Percentiles rank a stretch among this genome's conserved stretches.
Conservation (phyloP, 352 stramenopile species). For the Globisporangium mamillatum region DNA sequence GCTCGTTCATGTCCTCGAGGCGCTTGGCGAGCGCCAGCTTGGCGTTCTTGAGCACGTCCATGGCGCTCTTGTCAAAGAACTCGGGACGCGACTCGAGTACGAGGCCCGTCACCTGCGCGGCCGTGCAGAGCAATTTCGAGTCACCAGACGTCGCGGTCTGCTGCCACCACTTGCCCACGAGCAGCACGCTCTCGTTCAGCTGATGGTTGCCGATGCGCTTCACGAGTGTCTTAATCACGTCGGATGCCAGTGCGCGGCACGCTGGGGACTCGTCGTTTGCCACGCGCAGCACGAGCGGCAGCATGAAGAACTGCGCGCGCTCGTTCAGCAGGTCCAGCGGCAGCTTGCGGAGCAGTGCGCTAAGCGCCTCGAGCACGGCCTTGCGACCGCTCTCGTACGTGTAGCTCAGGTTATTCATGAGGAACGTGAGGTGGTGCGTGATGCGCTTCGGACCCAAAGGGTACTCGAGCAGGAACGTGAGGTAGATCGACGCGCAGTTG, state of each 20-base stretch:
- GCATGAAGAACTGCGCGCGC: constrained; percentile 92
- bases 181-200: constrained; percentile 86
- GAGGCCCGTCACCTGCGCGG: constrained; percentile 72
- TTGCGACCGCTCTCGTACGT: constrained; percentile 92
- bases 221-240: constrained; percentile 84
- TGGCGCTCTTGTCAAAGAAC: constrained; percentile 64
- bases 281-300: constrained; percentile 95
- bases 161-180: constrained; percentile 88
- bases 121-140: constrained; percentile 63
- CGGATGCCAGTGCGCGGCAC: constrained; percentile 83
- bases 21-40: constrained; percentile 33
- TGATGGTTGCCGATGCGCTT: constrained; percentile 88
- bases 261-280: constrained; percentile 93
- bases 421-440: constrained; percentile 92
- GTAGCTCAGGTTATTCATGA: constrained; percentile 95
- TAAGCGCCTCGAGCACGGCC: constrained; percentile 89
- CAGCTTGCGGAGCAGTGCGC: constrained; percentile 90
- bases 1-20: constrained; percentile 36
- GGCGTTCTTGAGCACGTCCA: constrained; percentile 41
- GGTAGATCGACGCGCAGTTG: constrained; percentile 78
- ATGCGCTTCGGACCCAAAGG: constrained; percentile 92
- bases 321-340: constrained; percentile 90
- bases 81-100: constrained; percentile 72
- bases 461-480: constrained; percentile 95
- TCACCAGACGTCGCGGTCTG: constrained; percentile 27